A percentile compares a stretch with the other conserved stretches of the same genome.
Conservation (phyloP, 768 basidiomycete species). For the Lentinula edodes region DNA sequence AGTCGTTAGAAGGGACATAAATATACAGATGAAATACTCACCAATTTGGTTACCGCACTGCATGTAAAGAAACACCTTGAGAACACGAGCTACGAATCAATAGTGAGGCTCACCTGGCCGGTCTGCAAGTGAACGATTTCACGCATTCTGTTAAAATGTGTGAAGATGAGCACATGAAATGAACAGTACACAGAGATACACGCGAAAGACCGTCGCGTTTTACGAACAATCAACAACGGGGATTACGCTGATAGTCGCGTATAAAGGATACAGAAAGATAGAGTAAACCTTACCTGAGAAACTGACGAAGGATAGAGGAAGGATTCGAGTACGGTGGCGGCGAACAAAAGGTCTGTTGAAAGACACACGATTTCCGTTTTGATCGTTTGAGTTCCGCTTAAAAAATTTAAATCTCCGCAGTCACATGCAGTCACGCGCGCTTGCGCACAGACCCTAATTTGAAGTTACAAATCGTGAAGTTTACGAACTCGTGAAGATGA, state of each 20-base stretch:
- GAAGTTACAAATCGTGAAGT: background rate
- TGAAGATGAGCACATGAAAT: conserved; percentile 22
- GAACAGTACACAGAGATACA: conserved; percentile 35
- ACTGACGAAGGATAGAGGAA: conserved; percentile 33
- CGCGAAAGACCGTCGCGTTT: conserved; percentile 15
- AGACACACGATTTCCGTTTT: background rate
- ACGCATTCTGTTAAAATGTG: conserved; percentile 68
- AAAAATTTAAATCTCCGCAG: background rate
- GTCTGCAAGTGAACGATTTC: conserved; percentile 99
- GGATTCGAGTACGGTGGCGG: conserved; percentile 34
- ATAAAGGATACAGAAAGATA: conserved; percentile 15
- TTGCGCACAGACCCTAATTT: background rate
- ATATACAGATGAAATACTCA: conserved; percentile 31
- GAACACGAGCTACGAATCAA: conserved; percentile 1
- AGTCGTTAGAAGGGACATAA: conserved; percentile 14
- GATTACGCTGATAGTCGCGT: conserved; percentile 23
- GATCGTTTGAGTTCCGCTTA: background rate
- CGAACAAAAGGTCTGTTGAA: conserved; percentile 10
- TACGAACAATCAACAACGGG: background rate
- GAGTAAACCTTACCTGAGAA: conserved; percentile 35
- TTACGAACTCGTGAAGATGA: background rate
- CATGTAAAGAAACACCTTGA: conserved; percentile 19
- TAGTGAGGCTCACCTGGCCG: conserved; percentile 68
- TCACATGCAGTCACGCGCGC: background rate
- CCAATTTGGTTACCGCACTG: conserved; percentile 99